A percentile compares a stretch with the other conserved stretches of the same genome.
Conservation (phyloP, 805 yeast species). For the Candida maris region DNA sequence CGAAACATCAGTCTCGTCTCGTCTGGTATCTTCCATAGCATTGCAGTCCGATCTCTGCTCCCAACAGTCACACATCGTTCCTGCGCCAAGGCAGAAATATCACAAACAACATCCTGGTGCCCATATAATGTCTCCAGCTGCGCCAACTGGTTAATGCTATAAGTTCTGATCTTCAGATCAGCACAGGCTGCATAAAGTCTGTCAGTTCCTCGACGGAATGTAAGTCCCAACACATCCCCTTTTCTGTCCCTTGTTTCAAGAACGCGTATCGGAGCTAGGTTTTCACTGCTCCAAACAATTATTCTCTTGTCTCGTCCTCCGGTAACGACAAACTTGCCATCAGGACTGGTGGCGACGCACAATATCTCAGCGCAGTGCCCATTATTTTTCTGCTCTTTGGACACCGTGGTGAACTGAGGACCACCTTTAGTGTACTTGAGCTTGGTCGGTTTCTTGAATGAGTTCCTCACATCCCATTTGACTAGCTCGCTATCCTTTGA, state of each 20-base stretch:
- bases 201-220: slow-evolving; percentile 76
- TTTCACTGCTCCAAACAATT: slow-evolving; percentile 82
- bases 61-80: slow-evolving; percentile 97
- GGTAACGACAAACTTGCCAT: slow-evolving; percentile 84
- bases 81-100: slow-evolving; percentile 72
- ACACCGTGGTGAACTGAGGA: slow-evolving; percentile 37
- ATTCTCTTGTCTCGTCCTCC: slow-evolving; percentile 85
- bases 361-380: slow-evolving; percentile 78
- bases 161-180: slow-evolving; percentile 86
- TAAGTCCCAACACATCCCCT: slow-evolving; percentile 67
- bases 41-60: slow-evolving; percentile 88
- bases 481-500: slow-evolving; percentile 78
- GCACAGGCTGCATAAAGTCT: slow-evolving; percentile 91
- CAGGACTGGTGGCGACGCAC: slow-evolving; percentile 78
- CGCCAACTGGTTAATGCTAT: slow-evolving; percentile 77
- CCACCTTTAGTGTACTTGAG: slow-evolving; percentile 68
- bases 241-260: slow-evolving; percentile 70
- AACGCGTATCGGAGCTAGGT: slow-evolving; percentile 69
- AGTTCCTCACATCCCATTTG: slow-evolving; percentile 69
- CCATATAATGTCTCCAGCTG: slow-evolving; percentile 91
- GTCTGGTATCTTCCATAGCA: slow-evolving; percentile 95
- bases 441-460: slow-evolving; percentile 57
- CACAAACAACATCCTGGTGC: slow-evolving; percentile 87
- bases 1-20: slow-evolving; percentile 91
- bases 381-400: slow-evolving; percentile 50